These are phyloP conservation scores for Linnemannia zychae DNA, from an alignment of 192 early-diverging fungal genomes.

Conservation along the genomic window DNA sequence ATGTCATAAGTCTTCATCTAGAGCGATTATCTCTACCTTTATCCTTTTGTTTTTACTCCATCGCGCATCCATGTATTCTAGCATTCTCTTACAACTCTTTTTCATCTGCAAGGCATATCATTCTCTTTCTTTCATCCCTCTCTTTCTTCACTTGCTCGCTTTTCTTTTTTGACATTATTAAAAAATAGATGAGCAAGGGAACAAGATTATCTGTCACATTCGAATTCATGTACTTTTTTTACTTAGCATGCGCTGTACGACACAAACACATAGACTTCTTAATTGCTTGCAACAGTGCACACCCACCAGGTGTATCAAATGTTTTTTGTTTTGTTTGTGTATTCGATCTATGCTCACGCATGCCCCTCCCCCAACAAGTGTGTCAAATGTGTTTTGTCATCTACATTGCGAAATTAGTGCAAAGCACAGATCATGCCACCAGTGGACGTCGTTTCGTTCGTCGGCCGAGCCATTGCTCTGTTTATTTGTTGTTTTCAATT, in stretches of 20 bases:
- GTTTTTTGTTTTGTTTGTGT: not conserved
- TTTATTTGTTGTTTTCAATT: not conserved
- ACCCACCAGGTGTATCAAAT: no score
- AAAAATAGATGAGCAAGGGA: not conserved
- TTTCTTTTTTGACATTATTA: not conserved
- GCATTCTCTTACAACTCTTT: not conserved
- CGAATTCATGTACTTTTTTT: no score
- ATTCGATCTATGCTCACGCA: not conserved
- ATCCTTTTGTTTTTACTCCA: not conserved
- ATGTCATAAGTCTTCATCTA: constrained; percentile 56
- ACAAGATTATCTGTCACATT: no score
- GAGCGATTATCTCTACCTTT: not conserved
- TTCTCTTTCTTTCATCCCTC: not conserved
- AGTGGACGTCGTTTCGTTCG: not conserved
- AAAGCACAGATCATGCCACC: not conserved
- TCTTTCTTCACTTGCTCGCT: not conserved
- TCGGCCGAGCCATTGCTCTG: not conserved
- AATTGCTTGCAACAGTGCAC: no score
- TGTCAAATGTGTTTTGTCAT: not conserved
- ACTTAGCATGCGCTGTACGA: no score
- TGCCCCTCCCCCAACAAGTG: not conserved
- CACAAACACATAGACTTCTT: no score
- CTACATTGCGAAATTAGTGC: not conserved
- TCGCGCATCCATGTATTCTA: not conserved
- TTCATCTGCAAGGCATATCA: not conserved